A percentile compares a stretch with the other conserved stretches of the same genome.
Evolutionary conservation across 2,329 filamentous ascomycete genomes (phyloP).

Genomic region (Hypoxylon sp.): DNA sequence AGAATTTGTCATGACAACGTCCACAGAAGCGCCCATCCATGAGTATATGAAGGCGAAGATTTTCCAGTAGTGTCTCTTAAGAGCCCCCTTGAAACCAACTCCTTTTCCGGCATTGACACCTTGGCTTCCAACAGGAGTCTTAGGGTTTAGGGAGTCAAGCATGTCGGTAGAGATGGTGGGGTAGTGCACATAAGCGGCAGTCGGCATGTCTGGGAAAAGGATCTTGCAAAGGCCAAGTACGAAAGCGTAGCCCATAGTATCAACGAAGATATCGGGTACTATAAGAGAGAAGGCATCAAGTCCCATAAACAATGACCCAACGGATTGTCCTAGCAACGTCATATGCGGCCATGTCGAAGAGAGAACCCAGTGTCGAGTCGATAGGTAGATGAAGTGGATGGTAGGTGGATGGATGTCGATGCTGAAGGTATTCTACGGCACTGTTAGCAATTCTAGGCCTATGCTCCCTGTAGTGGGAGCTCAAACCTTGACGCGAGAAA

Average conservation of each 20-base stretch:
- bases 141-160: slow-evolving; percentile 84
- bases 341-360: slow-evolving; percentile 91
- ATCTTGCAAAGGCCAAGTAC: slow-evolving; percentile 85
- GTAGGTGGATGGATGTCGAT: slow-evolving; percentile 88
- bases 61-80: slow-evolving; percentile 89
- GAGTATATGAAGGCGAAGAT: slow-evolving; percentile 87
- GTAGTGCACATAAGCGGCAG: slow-evolving; percentile 96
- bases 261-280: slow-evolving; percentile 93
- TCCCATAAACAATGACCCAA: slow-evolving; percentile 88
- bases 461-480: not conserved
- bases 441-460: slow-evolving; percentile 19
- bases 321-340: slow-evolving; percentile 92
- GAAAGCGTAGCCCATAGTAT: slow-evolving; percentile 99
- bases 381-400: slow-evolving; percentile 90
- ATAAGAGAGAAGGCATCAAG: slow-evolving; percentile 95
- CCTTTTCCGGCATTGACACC: slow-evolving; percentile 90
- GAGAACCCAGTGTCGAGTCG: slow-evolving; percentile 87
- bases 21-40: slow-evolving; percentile 84
- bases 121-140: slow-evolving; percentile 69
- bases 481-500: slow-evolving; percentile 79
- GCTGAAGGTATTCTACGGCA: slow-evolving; percentile 83
- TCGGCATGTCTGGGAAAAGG: slow-evolving; percentile 85
- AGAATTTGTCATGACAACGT: slow-evolving; percentile 98
- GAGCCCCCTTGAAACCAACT: slow-evolving; percentile 75
- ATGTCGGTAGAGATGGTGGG: slow-evolving; percentile 99